Evolutionary conservation across 371 early-diverging fungal genomes (phyloP).

Genomic region (Lichtheimia ramosa): DNA sequence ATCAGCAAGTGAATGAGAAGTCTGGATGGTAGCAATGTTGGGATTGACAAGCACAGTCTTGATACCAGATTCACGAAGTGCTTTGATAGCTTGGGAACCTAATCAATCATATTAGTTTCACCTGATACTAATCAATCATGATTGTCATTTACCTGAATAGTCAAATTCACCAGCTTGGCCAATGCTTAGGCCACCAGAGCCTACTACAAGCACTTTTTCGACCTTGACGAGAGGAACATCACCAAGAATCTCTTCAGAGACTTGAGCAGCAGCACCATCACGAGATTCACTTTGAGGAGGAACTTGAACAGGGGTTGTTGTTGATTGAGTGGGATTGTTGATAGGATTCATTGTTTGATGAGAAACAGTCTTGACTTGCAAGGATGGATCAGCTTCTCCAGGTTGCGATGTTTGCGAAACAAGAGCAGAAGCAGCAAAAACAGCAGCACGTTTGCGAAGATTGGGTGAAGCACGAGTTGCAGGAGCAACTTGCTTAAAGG

Average conservation of each 20-base stretch:
- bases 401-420: too few relatives aligned
- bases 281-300: slow-evolving; percentile 14
- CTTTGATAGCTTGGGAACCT: slow-evolving; percentile 94
- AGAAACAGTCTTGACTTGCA: too few relatives aligned
- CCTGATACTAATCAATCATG: background rate
- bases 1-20: slow-evolving; percentile 88
- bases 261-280: slow-evolving; percentile 39
- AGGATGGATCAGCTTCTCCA: too few relatives aligned
- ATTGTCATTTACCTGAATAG: slow-evolving; percentile 69
- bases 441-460: too few relatives aligned
- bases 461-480: too few relatives aligned
- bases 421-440: too few relatives aligned
- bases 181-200: slow-evolving; percentile 89
- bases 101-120: background rate
- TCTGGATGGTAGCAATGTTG: slow-evolving; percentile 96
- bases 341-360: background rate
- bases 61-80: slow-evolving; percentile 85
- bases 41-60: slow-evolving; percentile 92
- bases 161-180: slow-evolving; percentile 98
- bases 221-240: slow-evolving; percentile 60
- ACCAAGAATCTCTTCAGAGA: slow-evolving; percentile 58
- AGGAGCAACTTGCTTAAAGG: too few relatives aligned
- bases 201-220: slow-evolving; percentile 87
- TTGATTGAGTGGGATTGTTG: background rate
- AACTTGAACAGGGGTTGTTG: slow-evolving; percentile 10